phyloP scores from a whole-genome alignment of 306 rosid genomes.

The Cyclanthera cordifolia region DNA sequence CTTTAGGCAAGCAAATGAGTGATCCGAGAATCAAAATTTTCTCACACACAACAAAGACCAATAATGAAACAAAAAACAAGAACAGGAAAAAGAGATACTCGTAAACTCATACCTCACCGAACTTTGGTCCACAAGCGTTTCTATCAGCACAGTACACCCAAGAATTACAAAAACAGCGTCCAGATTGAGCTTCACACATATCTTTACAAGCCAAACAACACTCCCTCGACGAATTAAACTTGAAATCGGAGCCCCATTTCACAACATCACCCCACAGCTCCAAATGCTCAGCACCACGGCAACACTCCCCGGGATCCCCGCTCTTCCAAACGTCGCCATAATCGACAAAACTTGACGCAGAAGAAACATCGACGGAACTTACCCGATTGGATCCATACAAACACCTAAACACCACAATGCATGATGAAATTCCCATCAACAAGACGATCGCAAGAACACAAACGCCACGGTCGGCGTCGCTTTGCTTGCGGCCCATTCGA shows the following conservation, averaged over 20 bases:
- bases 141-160: conserved; percentile 81
- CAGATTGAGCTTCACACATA: conserved; percentile 69
- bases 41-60: not conserved
- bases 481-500: conserved; percentile 69
- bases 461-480: conserved; percentile 39
- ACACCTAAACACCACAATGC: conserved; percentile 37
- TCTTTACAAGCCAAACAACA: conserved; percentile 80
- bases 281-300: conserved; percentile 58
- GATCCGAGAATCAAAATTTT: not conserved
- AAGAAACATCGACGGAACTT: not conserved
- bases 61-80: not conserved
- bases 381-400: conserved; percentile 19
- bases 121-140: conserved; percentile 55
- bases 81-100: not conserved
- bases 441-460: conserved; percentile 33
- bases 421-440: conserved; percentile 42
- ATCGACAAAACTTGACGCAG: conserved; percentile 6
- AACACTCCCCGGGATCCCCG: conserved; percentile 32
- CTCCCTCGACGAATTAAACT: conserved; percentile 43
- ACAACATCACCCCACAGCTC: conserved; percentile 92
- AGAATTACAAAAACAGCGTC: conserved; percentile 78
- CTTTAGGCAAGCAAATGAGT: not conserved
- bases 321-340: not conserved
- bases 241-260: conserved; percentile 85
- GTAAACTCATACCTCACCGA: conserved; percentile 38